Conservation (phyloP, 1,284 basidiomycete species). For the Leccinum laetum region DNA sequence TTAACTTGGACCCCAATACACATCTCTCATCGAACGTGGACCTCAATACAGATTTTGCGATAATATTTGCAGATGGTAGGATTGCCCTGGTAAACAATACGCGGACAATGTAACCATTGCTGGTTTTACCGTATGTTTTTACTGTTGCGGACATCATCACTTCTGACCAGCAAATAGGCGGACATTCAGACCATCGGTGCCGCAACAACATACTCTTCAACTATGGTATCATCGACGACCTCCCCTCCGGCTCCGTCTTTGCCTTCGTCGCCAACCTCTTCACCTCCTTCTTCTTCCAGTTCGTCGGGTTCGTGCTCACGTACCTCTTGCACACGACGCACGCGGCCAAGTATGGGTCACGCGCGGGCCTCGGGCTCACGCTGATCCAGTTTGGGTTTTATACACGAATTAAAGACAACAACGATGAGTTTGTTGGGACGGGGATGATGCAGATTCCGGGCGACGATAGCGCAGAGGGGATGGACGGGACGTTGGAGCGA, state of each 20-base stretch:
- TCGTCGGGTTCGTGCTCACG: constrained; percentile 93
- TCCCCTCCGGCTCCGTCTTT: constrained; percentile 69
- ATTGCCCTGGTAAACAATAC: no score
- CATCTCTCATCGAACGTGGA: neutral
- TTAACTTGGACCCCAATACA: no score
- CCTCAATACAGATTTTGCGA: no score
- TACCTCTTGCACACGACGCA: constrained; percentile 95
- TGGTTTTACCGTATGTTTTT: no score
- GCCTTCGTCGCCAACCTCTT: constrained; percentile 80
- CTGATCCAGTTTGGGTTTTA: constrained; percentile 88
- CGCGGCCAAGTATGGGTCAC: constrained; percentile 92
- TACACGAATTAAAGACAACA: constrained; percentile 38
- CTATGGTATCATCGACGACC: constrained; percentile 59
- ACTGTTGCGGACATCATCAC: no score
- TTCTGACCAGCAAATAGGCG: no score
- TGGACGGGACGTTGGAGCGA: constrained; percentile 10
- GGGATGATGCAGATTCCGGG: constrained; percentile 7
- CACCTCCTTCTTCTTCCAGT: constrained; percentile 96
- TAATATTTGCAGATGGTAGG: no score
- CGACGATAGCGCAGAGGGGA: constrained; percentile 7
- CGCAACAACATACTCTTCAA: no score
- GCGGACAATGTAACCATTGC: no score
- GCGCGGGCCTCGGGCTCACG: constrained; percentile 93
- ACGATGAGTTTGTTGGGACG: constrained; percentile 23
- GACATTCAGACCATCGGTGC: no score